Evolutionary conservation across 2,329 filamentous ascomycete species (phyloP), one percentile per base, ranked within the genome.

Genomic region (Pyrenophora teres): DNA sequence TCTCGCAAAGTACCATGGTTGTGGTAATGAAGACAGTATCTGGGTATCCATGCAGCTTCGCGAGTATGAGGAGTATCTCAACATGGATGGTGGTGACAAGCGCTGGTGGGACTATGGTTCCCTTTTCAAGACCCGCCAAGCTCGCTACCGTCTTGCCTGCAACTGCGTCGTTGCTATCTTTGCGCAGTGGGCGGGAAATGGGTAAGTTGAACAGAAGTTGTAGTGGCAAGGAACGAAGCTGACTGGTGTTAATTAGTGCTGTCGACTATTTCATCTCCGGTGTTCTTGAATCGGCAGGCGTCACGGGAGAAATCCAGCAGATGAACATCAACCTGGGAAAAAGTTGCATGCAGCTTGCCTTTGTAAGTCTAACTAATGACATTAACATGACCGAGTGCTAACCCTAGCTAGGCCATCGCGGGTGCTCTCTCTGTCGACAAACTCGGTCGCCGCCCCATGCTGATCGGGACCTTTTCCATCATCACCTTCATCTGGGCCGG

Each of bases 61-160:
- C 33, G 71, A 74, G 39, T 72, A 73, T 38, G 56, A 63, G 13
- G 80, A 85, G 62, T 82, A 82, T 65, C 77, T 77, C 23, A 80
- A 85, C 59, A 81, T 83, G 62, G 69, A 81, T 21, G 74, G 73
- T 19, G 70, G 79, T 10, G 82, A 83, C 53, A 86, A 85, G 63
- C 76, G 79, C 3, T 85, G 80, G 78, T 86, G 82, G 81, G 68
- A 86, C 63, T 85, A 81, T 70, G 35, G 57, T 13, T 80, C 81
- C 54, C 70, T 84, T 10, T 74, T 77, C 67, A 79, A 81, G 67
- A 80, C 76, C 3, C 70, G 69, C 4, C 75, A 74, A 15, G 73
- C 76, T 27, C 73, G 77, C 12, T 82, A 82, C 64, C 69, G 80
- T 12, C 70, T 81, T 4, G 75, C 75, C 56, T 79, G 81, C 68